phyloP scores from a whole-genome alignment of 495 filamentous ascomycete genomes.

The Penicillium steckii region DNA sequence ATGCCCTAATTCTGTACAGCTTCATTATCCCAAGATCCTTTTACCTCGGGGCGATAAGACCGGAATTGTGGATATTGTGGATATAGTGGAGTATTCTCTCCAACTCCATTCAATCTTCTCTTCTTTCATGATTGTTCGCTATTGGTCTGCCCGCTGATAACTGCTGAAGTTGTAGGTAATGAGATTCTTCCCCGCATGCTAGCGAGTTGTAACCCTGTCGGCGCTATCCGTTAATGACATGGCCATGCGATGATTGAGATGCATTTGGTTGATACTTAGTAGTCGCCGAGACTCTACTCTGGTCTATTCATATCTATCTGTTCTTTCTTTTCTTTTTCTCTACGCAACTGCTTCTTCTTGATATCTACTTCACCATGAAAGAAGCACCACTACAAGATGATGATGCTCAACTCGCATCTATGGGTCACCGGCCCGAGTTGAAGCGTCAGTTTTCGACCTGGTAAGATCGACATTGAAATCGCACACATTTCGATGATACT shows the following conservation, averaged over 20 bases:
- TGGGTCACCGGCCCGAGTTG: constrained; percentile 61
- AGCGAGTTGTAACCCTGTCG: constrained; percentile 15
- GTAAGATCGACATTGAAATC: constrained; percentile 8
- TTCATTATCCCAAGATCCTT: neutral
- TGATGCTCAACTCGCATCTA: constrained; percentile 51
- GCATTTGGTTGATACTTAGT: neutral
- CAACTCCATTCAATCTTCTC: neutral
- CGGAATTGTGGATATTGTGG: neutral
- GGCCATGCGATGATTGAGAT: constrained; percentile 7
- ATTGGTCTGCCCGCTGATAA: constrained; percentile 8
- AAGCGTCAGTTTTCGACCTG: constrained; percentile 51
- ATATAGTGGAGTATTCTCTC: neutral
- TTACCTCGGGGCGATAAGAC: constrained; percentile 2
- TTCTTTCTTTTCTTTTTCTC: neutral
- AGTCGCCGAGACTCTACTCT: neutral
- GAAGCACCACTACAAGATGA: constrained; percentile 24
- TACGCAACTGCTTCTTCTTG: neutral
- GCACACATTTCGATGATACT: neutral
- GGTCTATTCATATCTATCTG: neutral
- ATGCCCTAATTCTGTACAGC: neutral
- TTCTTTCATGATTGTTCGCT: neutral
- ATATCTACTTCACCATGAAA: constrained; percentile 15
- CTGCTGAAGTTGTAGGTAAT: constrained; percentile 8
- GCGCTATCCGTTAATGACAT: constrained; percentile 13
- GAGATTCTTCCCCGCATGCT: constrained; percentile 14